Percentiles rank a stretch among this genome's conserved stretches.
phyloP scores from a whole-genome alignment of 257 asterid genomes.

The Solanum appendiculatum region DNA sequence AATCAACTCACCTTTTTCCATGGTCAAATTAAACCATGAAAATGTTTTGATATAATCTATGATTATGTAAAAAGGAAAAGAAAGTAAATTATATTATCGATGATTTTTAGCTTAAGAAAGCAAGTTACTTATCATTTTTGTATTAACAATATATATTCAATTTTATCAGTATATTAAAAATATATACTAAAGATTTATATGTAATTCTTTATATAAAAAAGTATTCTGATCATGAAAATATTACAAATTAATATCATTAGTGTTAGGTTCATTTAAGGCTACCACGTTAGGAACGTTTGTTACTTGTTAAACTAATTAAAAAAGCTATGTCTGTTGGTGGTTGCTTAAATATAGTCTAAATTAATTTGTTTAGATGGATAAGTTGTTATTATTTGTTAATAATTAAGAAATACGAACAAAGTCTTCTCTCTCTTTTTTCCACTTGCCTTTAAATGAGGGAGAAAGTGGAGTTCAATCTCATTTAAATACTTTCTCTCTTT shows the following conservation, averaged over 20 bases:
- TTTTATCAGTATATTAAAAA: background rate
- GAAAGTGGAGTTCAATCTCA: background rate
- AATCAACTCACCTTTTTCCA: background rate
- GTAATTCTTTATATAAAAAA: background rate
- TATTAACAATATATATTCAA: too few relatives aligned
- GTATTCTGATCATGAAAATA: background rate
- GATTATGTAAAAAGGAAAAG: background rate
- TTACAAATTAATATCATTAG: too few relatives aligned
- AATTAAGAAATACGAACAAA: background rate
- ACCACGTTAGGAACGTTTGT: background rate
- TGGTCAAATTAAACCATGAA: background rate
- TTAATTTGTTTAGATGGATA: background rate
- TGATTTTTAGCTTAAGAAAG: background rate
- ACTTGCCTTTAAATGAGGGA: background rate
- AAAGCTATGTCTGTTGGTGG: background rate
- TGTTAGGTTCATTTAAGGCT: background rate
- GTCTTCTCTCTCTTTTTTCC: background rate
- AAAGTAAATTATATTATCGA: background rate
- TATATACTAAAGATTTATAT: background rate
- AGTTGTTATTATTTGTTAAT: background rate
- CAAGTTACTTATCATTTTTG: background rate
- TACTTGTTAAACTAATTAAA: background rate
- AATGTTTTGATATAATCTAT: background rate
- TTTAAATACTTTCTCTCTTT: background rate
- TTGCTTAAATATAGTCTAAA: background rate